These are phyloP conservation scores for Thozetella sp. DNA, from an alignment of 495 filamentous ascomycete genomes.

Conservation along the genomic window DNA sequence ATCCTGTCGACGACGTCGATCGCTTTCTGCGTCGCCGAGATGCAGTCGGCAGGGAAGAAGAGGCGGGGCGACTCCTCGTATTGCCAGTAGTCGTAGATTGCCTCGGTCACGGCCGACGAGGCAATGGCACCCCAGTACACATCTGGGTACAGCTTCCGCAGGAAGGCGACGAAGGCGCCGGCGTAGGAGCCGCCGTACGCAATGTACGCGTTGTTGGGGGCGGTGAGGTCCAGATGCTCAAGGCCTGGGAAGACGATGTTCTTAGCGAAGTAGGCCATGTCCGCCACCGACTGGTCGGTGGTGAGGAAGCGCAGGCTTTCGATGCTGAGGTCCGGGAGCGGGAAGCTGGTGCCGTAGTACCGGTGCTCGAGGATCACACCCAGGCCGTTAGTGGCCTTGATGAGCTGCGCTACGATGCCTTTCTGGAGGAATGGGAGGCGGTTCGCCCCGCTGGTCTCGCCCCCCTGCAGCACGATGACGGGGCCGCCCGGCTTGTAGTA, in stretches of 20 bases:
- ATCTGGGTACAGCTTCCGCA: conserved; percentile 69
- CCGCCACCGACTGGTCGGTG: conserved; percentile 74
- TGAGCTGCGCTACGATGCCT: conserved; percentile 65
- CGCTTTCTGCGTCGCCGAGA: conserved; percentile 56
- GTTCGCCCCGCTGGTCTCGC: conserved; percentile 59
- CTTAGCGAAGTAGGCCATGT: conserved; percentile 71
- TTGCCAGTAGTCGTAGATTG: conserved; percentile 72
- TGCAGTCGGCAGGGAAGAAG: conserved; percentile 52
- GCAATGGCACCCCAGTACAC: conserved; percentile 70
- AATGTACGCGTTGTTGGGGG: conserved; percentile 62
- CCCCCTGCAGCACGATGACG: conserved; percentile 69
- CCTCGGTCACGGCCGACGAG: conserved; percentile 70
- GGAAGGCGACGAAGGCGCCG: conserved; percentile 70
- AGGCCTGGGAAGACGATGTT: conserved; percentile 66
- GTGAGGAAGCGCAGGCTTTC: conserved; percentile 72
- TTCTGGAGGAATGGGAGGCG: conserved; percentile 69
- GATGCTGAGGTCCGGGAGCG: conserved; percentile 58
- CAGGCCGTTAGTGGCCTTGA: conserved; percentile 65
- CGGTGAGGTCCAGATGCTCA: conserved; percentile 61
- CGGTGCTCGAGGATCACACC: conserved; percentile 77
- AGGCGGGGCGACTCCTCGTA: conserved; percentile 68
- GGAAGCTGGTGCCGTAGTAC: conserved; percentile 70
- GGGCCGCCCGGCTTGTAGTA: conserved; percentile 71
- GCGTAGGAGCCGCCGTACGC: conserved; percentile 78
- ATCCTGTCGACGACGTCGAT: conserved; percentile 67